Evolutionary conservation across 192 early-diverging fungal genomes (phyloP).

Genomic region (Dispira simplex): DNA sequence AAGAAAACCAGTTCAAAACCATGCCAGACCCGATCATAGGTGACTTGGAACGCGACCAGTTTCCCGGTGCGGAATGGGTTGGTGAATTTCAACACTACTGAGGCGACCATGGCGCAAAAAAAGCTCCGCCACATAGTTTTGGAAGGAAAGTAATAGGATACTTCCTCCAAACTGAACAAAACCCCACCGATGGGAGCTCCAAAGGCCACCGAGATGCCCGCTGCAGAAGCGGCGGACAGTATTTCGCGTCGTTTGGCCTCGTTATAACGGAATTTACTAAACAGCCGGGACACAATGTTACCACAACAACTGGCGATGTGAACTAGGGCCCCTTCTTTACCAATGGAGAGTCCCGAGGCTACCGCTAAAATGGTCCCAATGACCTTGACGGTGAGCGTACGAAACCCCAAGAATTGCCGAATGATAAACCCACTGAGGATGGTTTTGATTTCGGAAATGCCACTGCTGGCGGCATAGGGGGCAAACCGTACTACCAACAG

Average conservation of each 20-base stretch:
- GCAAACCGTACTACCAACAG: conserved; percentile 63
- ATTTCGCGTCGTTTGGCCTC: conserved; percentile 75
- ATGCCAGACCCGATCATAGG: conserved; percentile 81
- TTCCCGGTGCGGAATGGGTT: conserved; percentile 75
- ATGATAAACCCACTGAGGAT: conserved; percentile 65
- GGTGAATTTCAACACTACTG: conserved; percentile 67
- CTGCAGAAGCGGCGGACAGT: conserved; percentile 76
- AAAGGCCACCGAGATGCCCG: conserved; percentile 96
- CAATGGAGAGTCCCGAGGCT: conserved; percentile 78
- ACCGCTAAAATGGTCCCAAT: conserved; percentile 76
- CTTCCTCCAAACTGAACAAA: conserved; percentile 39
- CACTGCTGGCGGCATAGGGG: conserved; percentile 63
- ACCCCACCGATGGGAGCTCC: conserved; percentile 89
- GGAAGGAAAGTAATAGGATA: conserved; percentile 64
- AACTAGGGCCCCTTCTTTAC: conserved; percentile 93
- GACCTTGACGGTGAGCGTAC: conserved; percentile 69
- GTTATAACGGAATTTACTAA: conserved; percentile 63
- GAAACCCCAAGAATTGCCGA: conserved; percentile 46
- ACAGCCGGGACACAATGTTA: conserved; percentile 67
- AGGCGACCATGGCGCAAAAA: conserved; percentile 87
- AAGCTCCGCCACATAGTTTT: conserved; percentile 90
- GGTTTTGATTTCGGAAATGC: conserved; percentile 73
- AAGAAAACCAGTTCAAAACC: conserved; percentile 84
- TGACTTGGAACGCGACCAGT: conserved; percentile 75
- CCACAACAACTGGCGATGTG: conserved; percentile 91